These are phyloP conservation scores for Tuber umbilicatum DNA, from an alignment of 495 filamentous ascomycete genomes.

Conservation along the genomic window DNA sequence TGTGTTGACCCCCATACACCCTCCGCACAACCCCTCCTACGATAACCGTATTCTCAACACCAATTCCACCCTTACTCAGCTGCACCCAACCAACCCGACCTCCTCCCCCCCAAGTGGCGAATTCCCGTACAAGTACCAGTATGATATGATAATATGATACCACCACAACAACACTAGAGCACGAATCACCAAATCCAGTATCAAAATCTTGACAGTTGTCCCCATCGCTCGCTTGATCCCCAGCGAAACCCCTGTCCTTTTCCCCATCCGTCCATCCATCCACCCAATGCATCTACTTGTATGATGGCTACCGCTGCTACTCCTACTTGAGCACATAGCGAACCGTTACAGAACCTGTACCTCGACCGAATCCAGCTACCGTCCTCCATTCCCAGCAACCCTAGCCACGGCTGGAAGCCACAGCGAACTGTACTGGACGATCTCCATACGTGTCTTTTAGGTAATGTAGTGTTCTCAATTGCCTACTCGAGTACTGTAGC, in stretches of 20 bases:
- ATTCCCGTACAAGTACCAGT: too few species aligned
- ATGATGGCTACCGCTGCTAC: neutral
- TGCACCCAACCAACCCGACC: neutral
- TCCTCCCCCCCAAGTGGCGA: neutral
- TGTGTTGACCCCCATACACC: neutral
- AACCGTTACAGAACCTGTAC: constrained; percentile 2
- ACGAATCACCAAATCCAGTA: neutral
- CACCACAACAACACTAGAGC: neutral
- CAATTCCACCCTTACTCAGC: neutral
- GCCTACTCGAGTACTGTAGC: neutral
- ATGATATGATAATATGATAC: neutral
- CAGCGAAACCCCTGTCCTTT: neutral
- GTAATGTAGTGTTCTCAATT: neutral
- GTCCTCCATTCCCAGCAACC: neutral
- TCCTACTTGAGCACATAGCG: neutral
- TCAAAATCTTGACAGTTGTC: constrained; percentile 2
- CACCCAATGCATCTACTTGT: neutral
- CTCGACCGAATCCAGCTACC: neutral
- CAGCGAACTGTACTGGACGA: neutral
- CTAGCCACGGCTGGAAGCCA: neutral
- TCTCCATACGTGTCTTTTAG: neutral
- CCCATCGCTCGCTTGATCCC: neutral
- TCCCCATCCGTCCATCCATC: neutral
- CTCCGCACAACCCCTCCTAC: neutral
- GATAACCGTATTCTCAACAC: neutral